These are phyloP conservation scores for Penicillium capsulatum DNA, from an alignment of 2,329 filamentous ascomycete species.

Conservation along the genomic window DNA sequence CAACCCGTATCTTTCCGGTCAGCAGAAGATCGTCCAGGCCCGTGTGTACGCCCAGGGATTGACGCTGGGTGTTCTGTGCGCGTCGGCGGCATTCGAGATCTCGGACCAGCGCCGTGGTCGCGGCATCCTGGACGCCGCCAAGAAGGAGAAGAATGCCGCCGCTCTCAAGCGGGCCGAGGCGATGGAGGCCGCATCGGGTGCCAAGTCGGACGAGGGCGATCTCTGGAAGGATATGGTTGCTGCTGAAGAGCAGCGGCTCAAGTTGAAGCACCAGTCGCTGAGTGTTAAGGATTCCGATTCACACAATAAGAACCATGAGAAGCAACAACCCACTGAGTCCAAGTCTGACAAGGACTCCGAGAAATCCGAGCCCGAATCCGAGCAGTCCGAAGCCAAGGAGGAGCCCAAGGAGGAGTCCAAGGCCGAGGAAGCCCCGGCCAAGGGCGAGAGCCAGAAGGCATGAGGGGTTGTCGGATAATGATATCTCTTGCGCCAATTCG, in stretches of 20 bases:
- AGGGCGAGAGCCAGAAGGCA: constrained; percentile 17
- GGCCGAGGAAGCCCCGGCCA: constrained; percentile 8
- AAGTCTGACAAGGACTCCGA: constrained; percentile 13
- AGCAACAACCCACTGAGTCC: constrained; percentile 17
- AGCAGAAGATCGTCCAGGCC: constrained; percentile 89
- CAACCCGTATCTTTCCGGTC: constrained; percentile 67
- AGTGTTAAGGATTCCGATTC: constrained; percentile 27
- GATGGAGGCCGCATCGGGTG: constrained; percentile 77
- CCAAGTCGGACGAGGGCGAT: constrained; percentile 68
- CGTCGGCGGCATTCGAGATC: constrained; percentile 77
- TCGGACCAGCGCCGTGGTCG: constrained; percentile 70
- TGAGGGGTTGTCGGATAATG: background rate
- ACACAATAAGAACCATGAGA: constrained; percentile 9
- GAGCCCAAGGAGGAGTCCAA: constrained; percentile 14
- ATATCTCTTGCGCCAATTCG: too few relatives aligned
- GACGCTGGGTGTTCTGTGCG: constrained; percentile 77
- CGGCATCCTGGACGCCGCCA: constrained; percentile 45
- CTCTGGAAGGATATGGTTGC: constrained; percentile 68
- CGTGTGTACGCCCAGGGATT: constrained; percentile 90
- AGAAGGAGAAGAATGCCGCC: constrained; percentile 60
- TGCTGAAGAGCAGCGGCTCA: constrained; percentile 45
- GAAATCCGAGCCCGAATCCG: constrained; percentile 13
- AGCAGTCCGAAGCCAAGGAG: constrained; percentile 15
- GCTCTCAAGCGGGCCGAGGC: constrained; percentile 69
- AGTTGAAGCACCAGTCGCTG: constrained; percentile 38